Percentiles rank a stretch among this genome's conserved stretches.
phyloP scores from a whole-genome alignment of 2,329 filamentous ascomycete species.

The Seiridium cupressi region DNA sequence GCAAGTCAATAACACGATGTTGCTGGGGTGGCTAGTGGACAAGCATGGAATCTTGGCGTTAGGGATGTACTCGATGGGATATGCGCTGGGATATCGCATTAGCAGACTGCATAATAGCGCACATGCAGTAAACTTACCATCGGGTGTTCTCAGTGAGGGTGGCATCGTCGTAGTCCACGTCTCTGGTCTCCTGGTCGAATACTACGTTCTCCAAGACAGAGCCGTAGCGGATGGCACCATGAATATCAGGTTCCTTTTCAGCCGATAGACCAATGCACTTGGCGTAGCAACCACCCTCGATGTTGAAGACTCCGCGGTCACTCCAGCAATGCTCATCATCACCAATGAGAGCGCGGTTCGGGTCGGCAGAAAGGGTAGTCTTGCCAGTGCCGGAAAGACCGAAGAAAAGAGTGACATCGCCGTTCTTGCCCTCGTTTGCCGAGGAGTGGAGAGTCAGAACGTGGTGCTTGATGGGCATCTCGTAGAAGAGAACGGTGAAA shows the following conservation, averaged over 20 bases:
- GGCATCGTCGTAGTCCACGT: slow-evolving; percentile 92
- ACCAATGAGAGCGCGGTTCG: slow-evolving; percentile 92
- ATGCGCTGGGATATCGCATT: slow-evolving; percentile 50
- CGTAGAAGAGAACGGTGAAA: slow-evolving; percentile 99
- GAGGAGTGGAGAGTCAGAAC: slow-evolving; percentile 98
- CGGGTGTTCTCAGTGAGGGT: slow-evolving; percentile 98
- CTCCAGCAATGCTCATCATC: slow-evolving; percentile 99
- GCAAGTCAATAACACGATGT: slow-evolving; percentile 98
- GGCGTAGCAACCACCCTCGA: slow-evolving; percentile 98
- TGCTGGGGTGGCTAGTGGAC: slow-evolving; percentile 82
- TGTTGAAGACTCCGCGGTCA: slow-evolving; percentile 97
- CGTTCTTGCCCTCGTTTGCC: slow-evolving; percentile 91
- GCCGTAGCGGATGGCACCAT: slow-evolving; percentile 91
- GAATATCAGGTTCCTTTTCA: slow-evolving; percentile 99
- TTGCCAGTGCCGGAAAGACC: slow-evolving; percentile 98
- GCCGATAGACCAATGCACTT: slow-evolving; percentile 97
- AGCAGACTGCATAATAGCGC: too few species aligned
- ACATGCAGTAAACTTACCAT: slow-evolving; percentile 39
- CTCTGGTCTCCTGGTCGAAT: slow-evolving; percentile 85
- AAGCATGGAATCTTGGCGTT: slow-evolving; percentile 99
- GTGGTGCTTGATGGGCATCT: slow-evolving; percentile 99
- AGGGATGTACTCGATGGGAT: slow-evolving; percentile 97
- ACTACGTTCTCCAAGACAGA: slow-evolving; percentile 98
- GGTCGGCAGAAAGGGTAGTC: slow-evolving; percentile 96
- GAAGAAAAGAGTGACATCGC: slow-evolving; percentile 99